Conservation (phyloP, 768 basidiomycete genomes). For the Nidula microcarpa region DNA sequence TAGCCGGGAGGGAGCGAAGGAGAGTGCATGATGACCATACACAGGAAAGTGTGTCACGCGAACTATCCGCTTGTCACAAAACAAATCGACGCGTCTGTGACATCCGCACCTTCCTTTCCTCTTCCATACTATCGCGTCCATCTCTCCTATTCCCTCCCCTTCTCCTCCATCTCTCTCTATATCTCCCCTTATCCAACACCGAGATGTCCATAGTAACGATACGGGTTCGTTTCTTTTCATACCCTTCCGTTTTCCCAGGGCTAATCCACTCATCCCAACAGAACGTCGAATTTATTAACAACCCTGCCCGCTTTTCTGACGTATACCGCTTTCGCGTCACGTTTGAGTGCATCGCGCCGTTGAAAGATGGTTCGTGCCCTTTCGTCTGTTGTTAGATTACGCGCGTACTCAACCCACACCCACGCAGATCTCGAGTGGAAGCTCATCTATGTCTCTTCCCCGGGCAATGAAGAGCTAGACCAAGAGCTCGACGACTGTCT, state of each 20-base stretch:
- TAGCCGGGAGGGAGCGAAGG: too few relatives aligned
- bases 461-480: conserved; percentile 86
- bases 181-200: conserved; percentile 2
- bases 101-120: background rate
- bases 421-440: conserved; percentile 92
- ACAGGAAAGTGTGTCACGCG: background rate
- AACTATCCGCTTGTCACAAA: conserved; percentile 2
- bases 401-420: background rate
- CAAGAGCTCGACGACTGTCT: conserved; percentile 98
- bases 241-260: background rate
- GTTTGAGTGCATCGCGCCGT: conserved; percentile 91
- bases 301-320: conserved; percentile 89
- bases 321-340: conserved; percentile 92
- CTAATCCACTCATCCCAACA: conserved; percentile 17
- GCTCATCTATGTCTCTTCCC: conserved; percentile 94
- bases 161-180: background rate
- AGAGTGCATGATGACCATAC: too few relatives aligned
- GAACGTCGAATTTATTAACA: conserved; percentile 91
- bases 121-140: background rate
- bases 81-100: background rate
- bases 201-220: conserved; percentile 71
- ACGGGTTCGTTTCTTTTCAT: conserved; percentile 37
- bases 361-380: conserved; percentile 71
- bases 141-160: background rate
- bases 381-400: background rate